A percentile compares a stretch with the other conserved stretches of the same genome.
Evolutionary conservation across 2,329 filamentous ascomycete species (phyloP).

Genomic region (Penicillium sp.): DNA sequence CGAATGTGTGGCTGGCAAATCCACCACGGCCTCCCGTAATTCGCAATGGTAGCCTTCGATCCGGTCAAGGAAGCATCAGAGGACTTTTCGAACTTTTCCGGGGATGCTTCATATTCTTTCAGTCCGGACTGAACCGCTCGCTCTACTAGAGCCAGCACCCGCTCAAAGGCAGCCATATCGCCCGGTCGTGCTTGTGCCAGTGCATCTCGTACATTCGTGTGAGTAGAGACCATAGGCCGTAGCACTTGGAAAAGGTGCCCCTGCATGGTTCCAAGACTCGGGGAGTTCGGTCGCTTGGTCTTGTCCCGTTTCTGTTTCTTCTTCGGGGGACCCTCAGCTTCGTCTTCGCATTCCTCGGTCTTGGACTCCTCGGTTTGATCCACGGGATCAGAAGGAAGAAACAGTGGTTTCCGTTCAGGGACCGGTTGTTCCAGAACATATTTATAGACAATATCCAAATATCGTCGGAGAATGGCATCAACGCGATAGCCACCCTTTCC

Average conservation of each 20-base stretch:
- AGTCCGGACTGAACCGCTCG: constrained; percentile 65
- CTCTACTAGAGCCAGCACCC: constrained; percentile 70
- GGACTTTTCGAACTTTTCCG: constrained; percentile 35
- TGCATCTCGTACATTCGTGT: constrained; percentile 80
- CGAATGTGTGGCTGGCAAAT: constrained; percentile 81
- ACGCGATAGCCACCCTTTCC: constrained; percentile 80
- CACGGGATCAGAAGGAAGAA: constrained; percentile 54
- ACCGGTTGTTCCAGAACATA: constrained; percentile 62
- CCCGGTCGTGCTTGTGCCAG: constrained; percentile 63
- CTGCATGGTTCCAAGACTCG: constrained; percentile 76
- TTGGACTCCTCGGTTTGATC: constrained; percentile 18
- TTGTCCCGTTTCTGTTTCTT: constrained; percentile 46
- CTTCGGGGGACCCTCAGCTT: constrained; percentile 46
- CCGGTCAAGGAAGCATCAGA: constrained; percentile 33
- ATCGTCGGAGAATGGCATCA: constrained; percentile 79
- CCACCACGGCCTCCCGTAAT: constrained; percentile 81
- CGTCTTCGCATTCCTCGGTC: constrained; percentile 31
- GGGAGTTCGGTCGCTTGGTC: constrained; percentile 45
- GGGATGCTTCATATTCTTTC: constrained; percentile 54
- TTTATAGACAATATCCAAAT: constrained; percentile 82
- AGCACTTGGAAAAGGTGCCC: constrained; percentile 90
- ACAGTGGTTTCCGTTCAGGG: constrained; percentile 65
- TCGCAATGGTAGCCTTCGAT: constrained; percentile 58
- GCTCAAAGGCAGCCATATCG: constrained; percentile 71
- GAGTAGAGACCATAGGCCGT: constrained; percentile 68